These are phyloP conservation scores for Mycena chlorophos DNA, from an alignment of 768 basidiomycete species.

Conservation along the genomic window DNA sequence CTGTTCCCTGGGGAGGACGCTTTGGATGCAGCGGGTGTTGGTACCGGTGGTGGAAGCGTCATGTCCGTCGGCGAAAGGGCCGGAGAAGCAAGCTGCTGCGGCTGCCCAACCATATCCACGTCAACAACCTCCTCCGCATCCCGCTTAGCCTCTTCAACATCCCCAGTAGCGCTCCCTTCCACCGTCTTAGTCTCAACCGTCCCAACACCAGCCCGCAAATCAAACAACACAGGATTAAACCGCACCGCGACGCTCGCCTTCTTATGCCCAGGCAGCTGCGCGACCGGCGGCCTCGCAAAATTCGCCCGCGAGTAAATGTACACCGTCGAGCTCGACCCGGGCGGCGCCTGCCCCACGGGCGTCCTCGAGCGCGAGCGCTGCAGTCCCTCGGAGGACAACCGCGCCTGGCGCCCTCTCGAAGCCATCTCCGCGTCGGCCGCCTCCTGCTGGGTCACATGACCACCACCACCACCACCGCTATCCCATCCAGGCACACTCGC, in stretches of 20 bases:
- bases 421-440: constrained; percentile 45
- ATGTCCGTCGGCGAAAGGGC: constrained; percentile 56
- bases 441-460: too few relatives aligned
- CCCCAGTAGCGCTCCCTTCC: constrained; percentile 45
- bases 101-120: constrained; percentile 58
- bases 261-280: constrained; percentile 94
- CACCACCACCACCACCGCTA: neutral
- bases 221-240: constrained; percentile 92
- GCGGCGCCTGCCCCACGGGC: neutral
- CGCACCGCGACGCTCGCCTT: constrained; percentile 92
- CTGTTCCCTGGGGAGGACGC: constrained; percentile 45
- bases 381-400: constrained; percentile 30
- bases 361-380: too few relatives aligned
- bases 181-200: constrained; percentile 34
- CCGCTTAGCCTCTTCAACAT: constrained; percentile 45
- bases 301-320: constrained; percentile 97
- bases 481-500: constrained; percentile 8
- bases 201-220: constrained; percentile 63
- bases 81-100: constrained; percentile 46
- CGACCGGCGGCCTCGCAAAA: constrained; percentile 89
- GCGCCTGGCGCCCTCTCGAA: constrained; percentile 57
- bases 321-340: constrained; percentile 54
- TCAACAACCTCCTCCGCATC: constrained; percentile 55
- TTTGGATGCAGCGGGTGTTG: constrained; percentile 63
- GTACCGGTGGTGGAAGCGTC: constrained; percentile 62